phyloP scores from a whole-genome alignment of 2,329 filamentous ascomycete species.

The Microsporum canis region DNA sequence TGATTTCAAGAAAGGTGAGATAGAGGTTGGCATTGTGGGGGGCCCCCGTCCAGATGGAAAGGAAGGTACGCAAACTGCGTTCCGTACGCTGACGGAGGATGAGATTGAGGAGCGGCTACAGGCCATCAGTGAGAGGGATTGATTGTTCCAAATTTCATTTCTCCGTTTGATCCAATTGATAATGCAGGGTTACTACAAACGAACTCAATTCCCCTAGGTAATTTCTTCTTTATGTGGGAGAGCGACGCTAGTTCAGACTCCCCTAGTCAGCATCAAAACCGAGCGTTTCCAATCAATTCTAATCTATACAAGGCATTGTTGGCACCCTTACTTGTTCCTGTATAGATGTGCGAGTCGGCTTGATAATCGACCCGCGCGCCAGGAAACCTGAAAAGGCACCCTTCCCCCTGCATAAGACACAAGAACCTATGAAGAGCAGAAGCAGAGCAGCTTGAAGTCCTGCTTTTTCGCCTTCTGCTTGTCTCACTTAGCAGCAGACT shows the following conservation, averaged over 20 bases:
- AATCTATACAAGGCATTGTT: neutral
- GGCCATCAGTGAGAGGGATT: slow-evolving; percentile 98
- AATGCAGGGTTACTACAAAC: neutral
- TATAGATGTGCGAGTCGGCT: neutral
- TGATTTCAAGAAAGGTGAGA: slow-evolving; percentile 98
- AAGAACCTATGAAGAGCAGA: neutral
- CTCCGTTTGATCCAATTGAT: neutral
- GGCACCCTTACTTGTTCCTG: neutral
- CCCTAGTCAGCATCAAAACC: slow-evolving; percentile 1
- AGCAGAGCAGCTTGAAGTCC: neutral
- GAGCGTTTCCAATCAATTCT: slow-evolving; percentile 1
- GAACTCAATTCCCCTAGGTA: neutral
- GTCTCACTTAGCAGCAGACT: neutral
- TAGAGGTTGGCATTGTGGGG: slow-evolving; percentile 95
- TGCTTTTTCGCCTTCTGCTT: neutral
- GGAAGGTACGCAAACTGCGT: slow-evolving; percentile 66
- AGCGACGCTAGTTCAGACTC: neutral
- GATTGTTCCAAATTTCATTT: slow-evolving; percentile 26
- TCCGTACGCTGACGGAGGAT: slow-evolving; percentile 85
- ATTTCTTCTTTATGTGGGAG: neutral
- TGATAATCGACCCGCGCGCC: neutral
- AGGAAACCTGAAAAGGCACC: neutral
- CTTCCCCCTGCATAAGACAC: neutral
- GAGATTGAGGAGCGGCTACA: slow-evolving; percentile 98
- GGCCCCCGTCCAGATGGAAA: slow-evolving; percentile 71